phyloP scores from a whole-genome alignment of 345 rosid species.

The Populus euphratica region DNA sequence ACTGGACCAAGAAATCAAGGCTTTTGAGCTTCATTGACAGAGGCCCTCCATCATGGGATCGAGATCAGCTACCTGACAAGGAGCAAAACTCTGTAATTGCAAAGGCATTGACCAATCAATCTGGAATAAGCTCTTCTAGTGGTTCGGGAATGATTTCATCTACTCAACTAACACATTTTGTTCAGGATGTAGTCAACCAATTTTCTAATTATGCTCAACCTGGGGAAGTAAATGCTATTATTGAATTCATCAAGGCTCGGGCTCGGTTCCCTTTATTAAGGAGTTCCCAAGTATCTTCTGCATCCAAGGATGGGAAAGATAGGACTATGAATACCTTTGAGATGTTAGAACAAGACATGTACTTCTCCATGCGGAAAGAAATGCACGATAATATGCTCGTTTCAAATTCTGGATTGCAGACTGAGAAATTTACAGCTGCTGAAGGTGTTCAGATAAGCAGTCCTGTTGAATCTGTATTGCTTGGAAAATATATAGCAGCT shows the following conservation, averaged over 20 bases:
- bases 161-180: conserved; percentile 38
- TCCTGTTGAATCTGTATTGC: conserved; percentile 43
- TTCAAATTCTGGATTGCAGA: conserved; percentile 26
- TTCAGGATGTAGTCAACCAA: conserved; percentile 47
- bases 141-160: conserved; percentile 35
- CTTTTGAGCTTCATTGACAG: conserved; percentile 69
- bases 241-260: conserved; percentile 53
- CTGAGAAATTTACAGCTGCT: conserved; percentile 24
- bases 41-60: conserved; percentile 72
- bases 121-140: conserved; percentile 30
- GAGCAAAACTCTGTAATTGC: conserved; percentile 22
- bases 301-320: conserved; percentile 41
- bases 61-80: conserved; percentile 35
- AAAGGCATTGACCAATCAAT: conserved; percentile 33
- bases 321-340: conserved; percentile 37
- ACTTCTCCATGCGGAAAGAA: conserved; percentile 37
- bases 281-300: conserved; percentile 36
- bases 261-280: conserved; percentile 45
- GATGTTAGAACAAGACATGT: conserved; percentile 63
- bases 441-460: conserved; percentile 30
- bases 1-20: conserved; percentile 73
- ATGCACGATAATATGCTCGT: conserved; percentile 25
- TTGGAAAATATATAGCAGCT: conserved; percentile 45
- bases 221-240: conserved; percentile 45
- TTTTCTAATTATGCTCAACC: conserved; percentile 34